Conservation (phyloP, 805 yeast genomes). For the Teunomyces panamensis region DNA sequence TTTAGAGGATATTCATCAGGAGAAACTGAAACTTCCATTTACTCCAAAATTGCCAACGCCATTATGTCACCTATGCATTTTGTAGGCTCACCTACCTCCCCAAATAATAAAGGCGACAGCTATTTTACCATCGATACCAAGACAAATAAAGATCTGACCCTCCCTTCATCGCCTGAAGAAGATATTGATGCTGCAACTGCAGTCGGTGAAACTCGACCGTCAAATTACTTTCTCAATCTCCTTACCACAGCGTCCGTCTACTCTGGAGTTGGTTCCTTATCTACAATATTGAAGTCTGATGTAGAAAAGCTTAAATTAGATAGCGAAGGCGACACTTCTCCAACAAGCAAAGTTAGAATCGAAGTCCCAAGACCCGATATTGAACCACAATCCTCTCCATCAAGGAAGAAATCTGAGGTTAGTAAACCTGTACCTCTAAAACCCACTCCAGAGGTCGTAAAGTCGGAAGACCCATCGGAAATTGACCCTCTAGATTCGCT, state of each 20-base stretch:
- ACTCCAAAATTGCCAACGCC: conserved; percentile 1
- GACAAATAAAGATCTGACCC: neutral
- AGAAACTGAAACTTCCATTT: conserved; percentile 2
- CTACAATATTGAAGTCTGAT: neutral
- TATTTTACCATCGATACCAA: neutral
- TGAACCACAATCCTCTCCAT: neutral
- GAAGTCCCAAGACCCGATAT: neutral
- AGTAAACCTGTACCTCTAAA: neutral
- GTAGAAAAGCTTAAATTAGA: neutral
- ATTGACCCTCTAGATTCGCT: too few species aligned
- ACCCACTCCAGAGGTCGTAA: neutral
- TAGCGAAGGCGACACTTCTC: neutral
- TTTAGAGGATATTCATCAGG: neutral
- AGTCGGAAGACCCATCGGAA: too few species aligned
- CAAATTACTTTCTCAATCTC: conserved; percentile 25
- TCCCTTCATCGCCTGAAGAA: conserved; percentile 11
- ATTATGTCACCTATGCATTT: neutral
- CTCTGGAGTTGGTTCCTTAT: conserved; percentile 19
- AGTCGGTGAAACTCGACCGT: conserved; percentile 19
- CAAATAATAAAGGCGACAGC: neutral
- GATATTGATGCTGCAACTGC: conserved; percentile 30
- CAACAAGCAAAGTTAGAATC: neutral
- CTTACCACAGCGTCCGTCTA: conserved; percentile 29
- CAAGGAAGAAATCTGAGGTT: neutral
- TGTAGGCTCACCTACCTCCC: neutral